Percentiles rank a stretch among this genome's conserved stretches.
These are phyloP conservation scores for Leucocoprinus leucothites DNA, from an alignment of 768 basidiomycete species.

Conservation along the genomic window DNA sequence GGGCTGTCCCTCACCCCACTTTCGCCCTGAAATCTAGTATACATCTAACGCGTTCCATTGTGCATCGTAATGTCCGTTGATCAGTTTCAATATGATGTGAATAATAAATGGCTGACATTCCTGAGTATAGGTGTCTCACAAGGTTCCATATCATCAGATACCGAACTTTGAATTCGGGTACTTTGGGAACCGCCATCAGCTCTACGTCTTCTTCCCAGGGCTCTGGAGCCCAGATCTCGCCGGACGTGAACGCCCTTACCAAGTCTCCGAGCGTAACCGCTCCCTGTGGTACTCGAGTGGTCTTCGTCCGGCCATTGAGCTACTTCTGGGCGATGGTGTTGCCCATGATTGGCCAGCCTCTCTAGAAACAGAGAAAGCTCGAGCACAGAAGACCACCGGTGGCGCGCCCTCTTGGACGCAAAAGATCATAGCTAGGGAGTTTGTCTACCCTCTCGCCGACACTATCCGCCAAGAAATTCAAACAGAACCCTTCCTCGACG, in stretches of 20 bases:
- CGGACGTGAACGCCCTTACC: neutral
- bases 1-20: neutral
- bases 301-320: slow-evolving; percentile 20
- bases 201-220: slow-evolving; percentile 22
- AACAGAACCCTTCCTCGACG: neutral
- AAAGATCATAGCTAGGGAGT: slow-evolving; percentile 15
- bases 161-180: neutral
- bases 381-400: slow-evolving; percentile 12
- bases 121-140: neutral
- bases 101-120: too few relatives aligned
- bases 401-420: slow-evolving; percentile 18
- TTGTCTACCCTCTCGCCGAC: neutral
- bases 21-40: neutral
- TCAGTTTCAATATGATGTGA: too few relatives aligned
- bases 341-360: slow-evolving; percentile 24
- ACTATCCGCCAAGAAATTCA: too few relatives aligned
- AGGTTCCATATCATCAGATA: neutral
- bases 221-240: slow-evolving; percentile 15
- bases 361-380: slow-evolving; percentile 18
- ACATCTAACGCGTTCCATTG: neutral
- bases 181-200: neutral
- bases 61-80: too few relatives aligned
- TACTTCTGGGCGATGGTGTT: neutral
- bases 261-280: slow-evolving; percentile 10
- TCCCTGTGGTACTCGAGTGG: slow-evolving; percentile 21